Evolutionary conservation across 352 stramenopile genomes (phyloP).

Genomic region (Globisporangium polare): DNA sequence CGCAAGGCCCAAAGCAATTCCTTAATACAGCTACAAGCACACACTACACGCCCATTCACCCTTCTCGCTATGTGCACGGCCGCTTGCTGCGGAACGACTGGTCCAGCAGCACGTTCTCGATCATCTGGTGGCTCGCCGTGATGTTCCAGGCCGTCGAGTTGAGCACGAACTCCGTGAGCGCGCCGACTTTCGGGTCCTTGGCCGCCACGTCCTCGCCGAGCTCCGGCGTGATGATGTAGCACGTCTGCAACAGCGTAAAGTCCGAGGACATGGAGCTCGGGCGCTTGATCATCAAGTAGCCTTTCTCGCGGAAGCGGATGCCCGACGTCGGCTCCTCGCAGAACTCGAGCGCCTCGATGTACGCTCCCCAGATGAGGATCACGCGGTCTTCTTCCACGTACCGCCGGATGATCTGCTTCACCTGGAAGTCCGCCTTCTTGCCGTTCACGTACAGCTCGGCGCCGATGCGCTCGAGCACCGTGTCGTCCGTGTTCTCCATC

Average conservation of each 20-base stretch:
- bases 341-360: slow-evolving; percentile 55
- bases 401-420: slow-evolving; percentile 50
- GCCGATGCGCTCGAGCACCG: slow-evolving; percentile 57
- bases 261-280: slow-evolving; percentile 25
- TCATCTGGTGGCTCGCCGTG: slow-evolving; percentile 45
- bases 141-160: slow-evolving; percentile 36
- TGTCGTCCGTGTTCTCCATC: slow-evolving; percentile 31
- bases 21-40: not conserved
- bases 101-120: slow-evolving; percentile 41
- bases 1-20: no score
- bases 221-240: slow-evolving; percentile 49
- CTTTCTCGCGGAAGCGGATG: slow-evolving; percentile 47
- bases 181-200: slow-evolving; percentile 26
- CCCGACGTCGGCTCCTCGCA: slow-evolving; percentile 36
- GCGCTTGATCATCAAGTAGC: slow-evolving; percentile 49
- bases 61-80: not conserved
- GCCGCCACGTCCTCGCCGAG: not conserved
- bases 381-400: slow-evolving; percentile 42
- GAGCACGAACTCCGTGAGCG: slow-evolving; percentile 48
- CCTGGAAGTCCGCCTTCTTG: slow-evolving; percentile 41
- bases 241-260: slow-evolving; percentile 46
- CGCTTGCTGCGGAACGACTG: slow-evolving; percentile 9
- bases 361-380: slow-evolving; percentile 49
- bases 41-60: no score
- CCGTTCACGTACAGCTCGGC: slow-evolving; percentile 48